These are phyloP conservation scores for Bacidia rubella DNA, from an alignment of 495 filamentous ascomycete genomes.

Conservation along the genomic window DNA sequence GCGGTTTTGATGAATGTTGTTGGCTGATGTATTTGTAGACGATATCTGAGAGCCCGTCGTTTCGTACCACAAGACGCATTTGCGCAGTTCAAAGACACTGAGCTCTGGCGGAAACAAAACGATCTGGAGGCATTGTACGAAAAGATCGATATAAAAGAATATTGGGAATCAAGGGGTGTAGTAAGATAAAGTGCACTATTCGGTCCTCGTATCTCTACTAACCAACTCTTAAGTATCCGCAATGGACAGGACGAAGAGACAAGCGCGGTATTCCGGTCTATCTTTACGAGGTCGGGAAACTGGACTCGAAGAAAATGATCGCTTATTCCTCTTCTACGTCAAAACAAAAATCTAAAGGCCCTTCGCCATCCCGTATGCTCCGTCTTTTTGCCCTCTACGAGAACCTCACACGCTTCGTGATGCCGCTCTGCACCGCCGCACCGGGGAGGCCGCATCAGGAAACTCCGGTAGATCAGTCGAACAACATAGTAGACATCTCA, in stretches of 20 bases:
- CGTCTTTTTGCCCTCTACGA: constrained; percentile 82
- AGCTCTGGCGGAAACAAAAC: constrained; percentile 74
- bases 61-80: constrained; percentile 38
- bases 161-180: constrained; percentile 62
- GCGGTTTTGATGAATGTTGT: neutral
- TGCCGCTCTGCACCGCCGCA: constrained; percentile 66
- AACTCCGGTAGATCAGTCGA: constrained; percentile 72
- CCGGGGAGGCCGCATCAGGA: constrained; percentile 50
- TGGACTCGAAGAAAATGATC: constrained; percentile 65
- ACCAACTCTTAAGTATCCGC: constrained; percentile 60
- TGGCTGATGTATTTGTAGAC: constrained; percentile 9
- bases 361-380: constrained; percentile 52
- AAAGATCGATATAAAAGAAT: constrained; percentile 68
- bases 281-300: constrained; percentile 69
- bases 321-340: constrained; percentile 52
- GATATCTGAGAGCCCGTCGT: constrained; percentile 17
- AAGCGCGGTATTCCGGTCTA: constrained; percentile 81
- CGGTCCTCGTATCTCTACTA: neutral
- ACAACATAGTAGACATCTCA: constrained; percentile 81
- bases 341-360: constrained; percentile 36
- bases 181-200: constrained; percentile 34
- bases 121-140: constrained; percentile 59
- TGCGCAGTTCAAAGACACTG: constrained; percentile 74
- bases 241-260: constrained; percentile 83
- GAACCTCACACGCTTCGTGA: constrained; percentile 72